Evolutionary conservation across 345 rosid genomes (phyloP).

Genomic region (Bretschneidera sinensis): DNA sequence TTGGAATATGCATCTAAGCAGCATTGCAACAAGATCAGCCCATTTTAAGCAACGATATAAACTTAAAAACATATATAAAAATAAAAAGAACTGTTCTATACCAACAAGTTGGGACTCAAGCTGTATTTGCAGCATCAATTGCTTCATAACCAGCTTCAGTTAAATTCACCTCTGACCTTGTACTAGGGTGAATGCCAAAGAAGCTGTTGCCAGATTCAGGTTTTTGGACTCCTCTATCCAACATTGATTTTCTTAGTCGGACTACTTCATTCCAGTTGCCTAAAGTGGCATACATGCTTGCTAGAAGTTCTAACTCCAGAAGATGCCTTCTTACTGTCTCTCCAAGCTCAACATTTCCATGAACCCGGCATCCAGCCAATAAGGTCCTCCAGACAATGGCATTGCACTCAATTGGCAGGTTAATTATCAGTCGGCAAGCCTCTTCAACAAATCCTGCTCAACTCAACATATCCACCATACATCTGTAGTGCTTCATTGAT

Average conservation of each 20-base stretch:
- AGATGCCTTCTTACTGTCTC: conserved; percentile 25
- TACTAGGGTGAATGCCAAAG: neutral
- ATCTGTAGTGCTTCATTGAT: conserved; percentile 34
- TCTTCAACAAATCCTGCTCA: conserved; percentile 39
- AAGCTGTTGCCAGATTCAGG: conserved; percentile 36
- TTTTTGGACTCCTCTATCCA: conserved; percentile 20
- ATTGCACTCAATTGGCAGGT: conserved; percentile 30
- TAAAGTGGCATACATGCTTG: conserved; percentile 32
- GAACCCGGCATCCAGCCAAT: conserved; percentile 30
- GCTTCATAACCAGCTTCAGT: no score
- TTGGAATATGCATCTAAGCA: no score
- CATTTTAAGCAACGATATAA: no score
- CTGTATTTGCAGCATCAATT: no score
- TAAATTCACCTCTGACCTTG: neutral
- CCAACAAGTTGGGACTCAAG: no score
- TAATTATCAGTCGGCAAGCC: conserved; percentile 30
- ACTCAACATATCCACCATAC: conserved; percentile 42
- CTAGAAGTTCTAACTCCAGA: conserved; percentile 28
- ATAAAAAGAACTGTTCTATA: no score
- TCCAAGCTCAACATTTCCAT: conserved; percentile 34
- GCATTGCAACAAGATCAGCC: no score
- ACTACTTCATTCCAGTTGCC: conserved; percentile 31
- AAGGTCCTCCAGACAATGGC: conserved; percentile 37
- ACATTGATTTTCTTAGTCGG: conserved; percentile 30
- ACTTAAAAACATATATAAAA: no score